These are phyloP conservation scores for Juglanconis sp. DNA, from an alignment of 2,329 filamentous ascomycete genomes.

Conservation along the genomic window DNA sequence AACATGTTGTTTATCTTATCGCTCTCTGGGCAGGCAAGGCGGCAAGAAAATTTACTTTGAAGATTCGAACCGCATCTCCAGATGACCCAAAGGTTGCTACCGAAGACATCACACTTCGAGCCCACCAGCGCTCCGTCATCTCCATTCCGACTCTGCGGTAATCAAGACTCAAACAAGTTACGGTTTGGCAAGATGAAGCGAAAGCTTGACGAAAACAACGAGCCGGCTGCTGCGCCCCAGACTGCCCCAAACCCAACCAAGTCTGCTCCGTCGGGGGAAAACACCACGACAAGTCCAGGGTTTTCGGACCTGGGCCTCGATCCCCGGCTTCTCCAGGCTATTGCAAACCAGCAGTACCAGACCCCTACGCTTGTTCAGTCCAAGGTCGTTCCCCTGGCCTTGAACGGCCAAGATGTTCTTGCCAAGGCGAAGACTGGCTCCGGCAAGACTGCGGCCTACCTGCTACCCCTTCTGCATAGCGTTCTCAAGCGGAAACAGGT, in stretches of 20 bases:
- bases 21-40: conserved; percentile 10
- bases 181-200: conserved; percentile 48
- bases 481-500: conserved; percentile 77
- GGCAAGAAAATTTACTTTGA: background rate
- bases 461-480: conserved; percentile 81
- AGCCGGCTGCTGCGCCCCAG: conserved; percentile 37
- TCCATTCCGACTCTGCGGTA: background rate
- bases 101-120: background rate
- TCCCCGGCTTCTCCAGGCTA: conserved; percentile 77
- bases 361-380: conserved; percentile 86
- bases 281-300: conserved; percentile 34
- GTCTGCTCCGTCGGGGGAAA: conserved; percentile 21
- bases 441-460: conserved; percentile 95
- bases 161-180: background rate
- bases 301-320: conserved; percentile 82
- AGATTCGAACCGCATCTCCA: no score
- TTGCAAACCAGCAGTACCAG: conserved; percentile 79
- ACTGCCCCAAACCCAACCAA: conserved; percentile 27
- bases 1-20: conserved; percentile 3
- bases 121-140: background rate
- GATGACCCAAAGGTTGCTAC: background rate
- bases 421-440: conserved; percentile 93
- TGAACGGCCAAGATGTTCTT: conserved; percentile 85
- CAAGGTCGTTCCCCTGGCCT: conserved; percentile 80
- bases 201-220: conserved; percentile 57